Evolutionary conservation across 768 basidiomycete species (phyloP).

Genomic region (Suillus variegatus): DNA sequence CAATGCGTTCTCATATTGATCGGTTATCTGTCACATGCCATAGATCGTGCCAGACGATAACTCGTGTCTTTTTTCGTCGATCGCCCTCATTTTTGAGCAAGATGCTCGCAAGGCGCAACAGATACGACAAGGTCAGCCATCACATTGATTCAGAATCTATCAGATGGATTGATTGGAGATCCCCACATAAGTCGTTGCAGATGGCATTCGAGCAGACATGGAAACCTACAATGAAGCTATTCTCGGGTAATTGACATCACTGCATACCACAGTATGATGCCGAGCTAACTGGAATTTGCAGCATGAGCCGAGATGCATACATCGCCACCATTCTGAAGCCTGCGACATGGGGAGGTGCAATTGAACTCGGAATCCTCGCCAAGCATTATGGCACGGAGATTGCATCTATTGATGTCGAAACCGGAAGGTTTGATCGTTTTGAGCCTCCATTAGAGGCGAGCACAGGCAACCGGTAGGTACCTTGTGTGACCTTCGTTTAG

Average conservation of each 20-base stretch:
- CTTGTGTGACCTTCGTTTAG: neutral
- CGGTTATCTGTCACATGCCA: neutral
- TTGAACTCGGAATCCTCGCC: slow-evolving; percentile 87
- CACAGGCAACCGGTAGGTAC: slow-evolving; percentile 32
- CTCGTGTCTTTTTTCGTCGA: slow-evolving; percentile 88
- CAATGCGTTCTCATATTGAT: neutral
- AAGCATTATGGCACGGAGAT: slow-evolving; percentile 85
- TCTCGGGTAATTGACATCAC: slow-evolving; percentile 61
- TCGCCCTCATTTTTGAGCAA: slow-evolving; percentile 85
- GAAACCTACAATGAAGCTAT: slow-evolving; percentile 82
- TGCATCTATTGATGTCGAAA: slow-evolving; percentile 87
- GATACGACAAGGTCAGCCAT: slow-evolving; percentile 69
- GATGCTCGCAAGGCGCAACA: slow-evolving; percentile 66
- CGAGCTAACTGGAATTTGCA: slow-evolving; percentile 26
- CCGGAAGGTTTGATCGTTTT: slow-evolving; percentile 86
- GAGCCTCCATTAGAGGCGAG: slow-evolving; percentile 49
- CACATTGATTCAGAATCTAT: neutral
- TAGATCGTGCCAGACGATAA: slow-evolving; percentile 97
- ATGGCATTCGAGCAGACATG: slow-evolving; percentile 72
- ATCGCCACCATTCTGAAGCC: slow-evolving; percentile 80
- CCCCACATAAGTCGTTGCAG: slow-evolving; percentile 68
- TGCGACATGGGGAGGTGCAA: slow-evolving; percentile 92
- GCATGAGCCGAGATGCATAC: slow-evolving; percentile 65
- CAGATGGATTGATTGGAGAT: slow-evolving; percentile 7
- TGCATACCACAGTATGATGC: neutral